Conservation (phyloP, 2,329 filamentous ascomycete genomes). For the Arthroderma uncinatum region DNA sequence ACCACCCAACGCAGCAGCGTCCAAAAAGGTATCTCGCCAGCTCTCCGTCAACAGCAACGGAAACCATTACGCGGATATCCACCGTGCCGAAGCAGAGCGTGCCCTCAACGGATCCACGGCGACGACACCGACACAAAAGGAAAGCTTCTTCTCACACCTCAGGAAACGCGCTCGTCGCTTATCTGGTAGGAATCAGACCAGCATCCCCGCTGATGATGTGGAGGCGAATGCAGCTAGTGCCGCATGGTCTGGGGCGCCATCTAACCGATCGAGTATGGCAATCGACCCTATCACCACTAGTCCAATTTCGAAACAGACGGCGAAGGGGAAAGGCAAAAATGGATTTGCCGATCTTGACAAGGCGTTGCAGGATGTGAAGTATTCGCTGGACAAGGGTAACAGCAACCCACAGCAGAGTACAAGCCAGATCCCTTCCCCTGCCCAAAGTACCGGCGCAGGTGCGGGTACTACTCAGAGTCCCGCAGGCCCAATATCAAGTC, state of each 20-base stretch:
- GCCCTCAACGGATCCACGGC: constrained; percentile 75
- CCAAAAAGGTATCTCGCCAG: constrained; percentile 90
- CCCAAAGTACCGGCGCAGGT: constrained; percentile 29
- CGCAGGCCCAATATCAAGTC: constrained; percentile 55
- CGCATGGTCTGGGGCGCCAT: constrained; percentile 82
- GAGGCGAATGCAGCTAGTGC: constrained; percentile 88
- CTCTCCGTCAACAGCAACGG: constrained; percentile 83
- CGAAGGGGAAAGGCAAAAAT: constrained; percentile 35
- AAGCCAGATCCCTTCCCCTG: constrained; percentile 24
- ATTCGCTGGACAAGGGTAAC: constrained; percentile 39
- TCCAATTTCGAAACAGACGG: constrained; percentile 24
- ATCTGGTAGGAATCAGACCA: constrained; percentile 78
- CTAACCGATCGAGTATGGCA: constrained; percentile 72
- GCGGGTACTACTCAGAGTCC: constrained; percentile 10
- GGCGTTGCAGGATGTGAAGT: constrained; percentile 49
- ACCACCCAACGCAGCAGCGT: constrained; percentile 48
- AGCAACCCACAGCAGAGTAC: constrained; percentile 18
- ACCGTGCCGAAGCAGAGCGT: constrained; percentile 82
- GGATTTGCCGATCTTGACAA: constrained; percentile 52
- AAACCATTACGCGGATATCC: constrained; percentile 83
- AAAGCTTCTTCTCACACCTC: constrained; percentile 96
- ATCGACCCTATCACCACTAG: constrained; percentile 48
- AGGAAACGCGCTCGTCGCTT: constrained; percentile 85
- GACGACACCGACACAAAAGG: constrained; percentile 64
- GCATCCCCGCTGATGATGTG: constrained; percentile 73